Evolutionary conservation across 2,329 filamentous ascomycete genomes (phyloP), one percentile per base, ranked within the genome.

Genomic region (Fusarium transvaalense): DNA sequence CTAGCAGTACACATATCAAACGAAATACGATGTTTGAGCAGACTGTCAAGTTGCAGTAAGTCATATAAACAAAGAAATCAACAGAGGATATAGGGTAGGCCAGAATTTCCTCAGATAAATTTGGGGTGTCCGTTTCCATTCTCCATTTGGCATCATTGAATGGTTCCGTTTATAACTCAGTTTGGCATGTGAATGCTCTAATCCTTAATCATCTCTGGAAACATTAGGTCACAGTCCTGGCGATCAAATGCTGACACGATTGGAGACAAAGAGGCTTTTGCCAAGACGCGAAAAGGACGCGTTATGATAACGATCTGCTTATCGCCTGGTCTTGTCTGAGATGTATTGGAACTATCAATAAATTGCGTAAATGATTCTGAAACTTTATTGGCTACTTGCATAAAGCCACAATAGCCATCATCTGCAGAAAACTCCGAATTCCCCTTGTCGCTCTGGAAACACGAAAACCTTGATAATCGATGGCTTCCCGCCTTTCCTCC

Each of bases 401-500:
- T 5, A 23, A 31, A 64, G 60, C 60, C 60, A 64, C 53, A 27
- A 10, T 10, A 21, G 12, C 13, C 19, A 8, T 23, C 31, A 21
- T 27, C 17, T 35, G 2, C 25, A 8, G 19, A 58, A 53, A 34
- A 12, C 23, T 12, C 35, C 34, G 39, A 29, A n/a, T 32, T 5
- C 6, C 25, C 34, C 34, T 21, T 38, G 60, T 64, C 53, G 34
- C 60, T 64, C 60, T 64, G 53, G 61, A 64, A 53, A 64, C 61
- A 19, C 23, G 35, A 38, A 13, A 64, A 64, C 39, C 25, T 46
- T 64, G 43, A 42, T 31, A 25, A 10, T n/a, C 32, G 25, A 17
- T 32, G 31, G 35, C 17, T n/a, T 34, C 13, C 37, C 25, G 23
- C 12, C 25, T 25, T 45, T 21, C 23, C 39, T 62, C 45, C 53